Conservation (phyloP, 768 basidiomycete genomes). For the Pulveroboletus sp. region DNA sequence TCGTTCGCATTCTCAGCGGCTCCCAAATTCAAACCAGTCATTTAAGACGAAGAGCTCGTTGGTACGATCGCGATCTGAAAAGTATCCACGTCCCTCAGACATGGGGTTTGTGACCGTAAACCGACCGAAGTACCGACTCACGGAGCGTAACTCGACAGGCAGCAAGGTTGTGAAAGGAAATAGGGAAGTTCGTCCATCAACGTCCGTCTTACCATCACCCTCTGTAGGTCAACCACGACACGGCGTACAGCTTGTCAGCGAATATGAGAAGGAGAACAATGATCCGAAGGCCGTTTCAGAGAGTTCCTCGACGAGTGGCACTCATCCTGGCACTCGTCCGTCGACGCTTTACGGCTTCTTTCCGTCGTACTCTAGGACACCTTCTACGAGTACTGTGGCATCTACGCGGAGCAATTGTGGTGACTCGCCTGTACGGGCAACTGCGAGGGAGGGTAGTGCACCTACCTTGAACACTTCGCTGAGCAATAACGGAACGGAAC, state of each 20-base stretch:
- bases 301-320: not conserved
- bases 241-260: too few species aligned
- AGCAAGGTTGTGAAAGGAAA: not conserved
- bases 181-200: not conserved
- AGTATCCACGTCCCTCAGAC: slow-evolving; percentile 18
- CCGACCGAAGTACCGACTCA: slow-evolving; percentile 20
- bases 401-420: slow-evolving; percentile 3
- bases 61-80: slow-evolving; percentile 27
- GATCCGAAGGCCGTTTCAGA: not conserved
- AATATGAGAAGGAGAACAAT: slow-evolving; percentile 3
- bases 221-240: not conserved
- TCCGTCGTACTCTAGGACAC: slow-evolving; percentile 14
- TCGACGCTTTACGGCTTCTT: slow-evolving; percentile 8
- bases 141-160: slow-evolving; percentile 10
- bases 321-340: not conserved
- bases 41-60: slow-evolving; percentile 2
- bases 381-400: slow-evolving; percentile 22
- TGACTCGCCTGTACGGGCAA: not conserved
- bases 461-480: not conserved
- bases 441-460: not conserved
- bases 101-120: slow-evolving; percentile 21
- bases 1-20: slow-evolving; percentile 26
- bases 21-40: not conserved
- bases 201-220: not conserved
- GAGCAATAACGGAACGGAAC: slow-evolving; percentile 5